A percentile compares a stretch with the other conserved stretches of the same genome.
These are phyloP conservation scores for Puccinia horiana DNA, from an alignment of 1,284 basidiomycete genomes.

Conservation along the genomic window DNA sequence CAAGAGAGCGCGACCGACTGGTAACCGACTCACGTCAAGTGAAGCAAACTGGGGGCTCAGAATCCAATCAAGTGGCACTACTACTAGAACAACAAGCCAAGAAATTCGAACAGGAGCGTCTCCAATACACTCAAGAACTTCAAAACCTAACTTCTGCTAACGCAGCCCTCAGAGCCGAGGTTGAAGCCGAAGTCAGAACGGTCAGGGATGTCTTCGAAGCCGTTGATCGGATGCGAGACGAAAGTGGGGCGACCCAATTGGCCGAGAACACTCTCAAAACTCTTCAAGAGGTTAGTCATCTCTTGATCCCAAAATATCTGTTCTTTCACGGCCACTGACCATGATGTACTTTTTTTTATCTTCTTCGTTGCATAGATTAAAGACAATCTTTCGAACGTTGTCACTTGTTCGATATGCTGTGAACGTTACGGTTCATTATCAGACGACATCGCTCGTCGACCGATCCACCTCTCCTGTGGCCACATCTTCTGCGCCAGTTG, in stretches of 20 bases:
- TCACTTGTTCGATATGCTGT: conserved; percentile 45
- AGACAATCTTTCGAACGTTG: conserved; percentile 33
- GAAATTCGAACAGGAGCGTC: conserved; percentile 13
- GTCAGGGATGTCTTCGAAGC: conserved; percentile 23
- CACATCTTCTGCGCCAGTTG: conserved; percentile 48
- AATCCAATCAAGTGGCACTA: neutral
- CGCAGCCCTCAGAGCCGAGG: conserved; percentile 17
- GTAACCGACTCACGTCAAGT: neutral
- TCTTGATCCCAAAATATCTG: too few species aligned
- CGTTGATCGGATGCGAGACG: neutral
- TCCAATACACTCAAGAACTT: conserved; percentile 4
- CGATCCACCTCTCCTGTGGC: conserved; percentile 46
- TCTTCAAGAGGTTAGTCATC: conserved; percentile 19
- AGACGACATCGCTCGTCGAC: conserved; percentile 11
- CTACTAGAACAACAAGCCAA: conserved; percentile 13
- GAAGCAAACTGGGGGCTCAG: neutral
- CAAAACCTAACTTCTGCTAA: conserved; percentile 1
- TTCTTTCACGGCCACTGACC: neutral
- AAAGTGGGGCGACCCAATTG: neutral
- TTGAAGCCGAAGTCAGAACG: conserved; percentile 30
- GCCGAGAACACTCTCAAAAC: conserved; percentile 10
- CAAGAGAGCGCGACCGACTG: conserved; percentile 26
- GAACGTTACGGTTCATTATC: conserved; percentile 44
- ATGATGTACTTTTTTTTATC: neutral
- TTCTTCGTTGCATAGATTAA: conserved; percentile 21